Conservation (phyloP, 2,329 filamentous ascomycete species). For the Colletotrichum cereale region DNA sequence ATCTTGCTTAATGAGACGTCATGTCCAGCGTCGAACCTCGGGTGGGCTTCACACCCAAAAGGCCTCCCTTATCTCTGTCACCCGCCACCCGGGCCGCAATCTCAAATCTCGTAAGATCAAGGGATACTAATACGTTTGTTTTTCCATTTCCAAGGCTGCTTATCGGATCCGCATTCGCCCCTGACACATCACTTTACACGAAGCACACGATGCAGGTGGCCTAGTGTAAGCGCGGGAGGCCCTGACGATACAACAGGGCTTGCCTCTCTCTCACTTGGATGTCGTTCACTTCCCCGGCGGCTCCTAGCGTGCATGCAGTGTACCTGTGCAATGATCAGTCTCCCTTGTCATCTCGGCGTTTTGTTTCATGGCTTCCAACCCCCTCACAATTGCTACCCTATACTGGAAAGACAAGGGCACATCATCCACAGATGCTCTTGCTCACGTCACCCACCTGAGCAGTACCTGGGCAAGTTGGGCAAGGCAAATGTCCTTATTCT, state of each 20-base stretch:
- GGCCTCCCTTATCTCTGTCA: slow-evolving; percentile 32
- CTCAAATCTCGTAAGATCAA: neutral
- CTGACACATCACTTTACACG: slow-evolving; percentile 23
- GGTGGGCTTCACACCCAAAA: neutral
- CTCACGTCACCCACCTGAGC: neutral
- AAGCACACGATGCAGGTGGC: neutral
- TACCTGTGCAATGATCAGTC: neutral
- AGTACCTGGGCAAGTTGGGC: neutral
- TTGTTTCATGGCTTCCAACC: slow-evolving; percentile 10
- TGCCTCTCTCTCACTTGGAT: neutral
- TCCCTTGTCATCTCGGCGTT: slow-evolving; percentile 7
- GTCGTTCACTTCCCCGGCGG: neutral
- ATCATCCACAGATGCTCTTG: slow-evolving; percentile 21
- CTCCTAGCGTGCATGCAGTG: neutral
- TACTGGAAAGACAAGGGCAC: neutral
- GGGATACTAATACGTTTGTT: neutral
- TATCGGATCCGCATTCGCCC: slow-evolving; percentile 4
- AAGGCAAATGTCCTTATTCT: neutral
- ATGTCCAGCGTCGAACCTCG: slow-evolving; percentile 36
- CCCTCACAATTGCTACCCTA: slow-evolving; percentile 8
- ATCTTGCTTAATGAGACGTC: slow-evolving; percentile 51
- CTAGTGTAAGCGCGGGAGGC: slow-evolving; percentile 23
- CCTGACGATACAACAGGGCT: neutral
- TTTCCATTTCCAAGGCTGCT: neutral
- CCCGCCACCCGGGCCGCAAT: slow-evolving; percentile 2